Percentiles rank a stretch among this genome's conserved stretches.
These are phyloP conservation scores for Alternaria panax DNA, from an alignment of 2,329 filamentous ascomycete genomes.

Conservation along the genomic window DNA sequence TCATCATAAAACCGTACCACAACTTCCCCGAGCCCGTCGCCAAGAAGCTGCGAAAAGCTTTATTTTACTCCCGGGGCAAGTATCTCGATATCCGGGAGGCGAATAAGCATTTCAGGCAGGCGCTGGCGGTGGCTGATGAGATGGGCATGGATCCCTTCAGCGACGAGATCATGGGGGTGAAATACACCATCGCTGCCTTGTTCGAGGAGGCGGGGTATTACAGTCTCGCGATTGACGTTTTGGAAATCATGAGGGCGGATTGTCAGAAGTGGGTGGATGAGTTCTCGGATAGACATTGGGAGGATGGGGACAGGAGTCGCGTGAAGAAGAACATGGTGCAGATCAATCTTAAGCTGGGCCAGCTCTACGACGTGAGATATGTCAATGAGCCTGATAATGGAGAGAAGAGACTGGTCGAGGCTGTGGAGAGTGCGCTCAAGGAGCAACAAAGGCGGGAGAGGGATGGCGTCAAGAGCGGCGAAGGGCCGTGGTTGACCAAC, in stretches of 20 bases:
- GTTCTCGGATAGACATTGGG: conserved; percentile 51
- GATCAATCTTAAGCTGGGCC: conserved; percentile 82
- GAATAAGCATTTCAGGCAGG: conserved; percentile 82
- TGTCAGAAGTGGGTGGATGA: conserved; percentile 62
- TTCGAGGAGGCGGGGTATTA: conserved; percentile 78
- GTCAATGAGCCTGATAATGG: conserved; percentile 76
- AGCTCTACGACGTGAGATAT: conserved; percentile 79
- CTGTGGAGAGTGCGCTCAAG: conserved; percentile 78
- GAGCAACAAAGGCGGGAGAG: conserved; percentile 74
- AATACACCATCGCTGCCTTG: conserved; percentile 80
- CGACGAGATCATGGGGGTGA: conserved; percentile 88
- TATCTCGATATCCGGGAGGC: conserved; percentile 77
- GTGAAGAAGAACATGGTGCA: conserved; percentile 77
- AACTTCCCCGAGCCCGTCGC: conserved; percentile 74
- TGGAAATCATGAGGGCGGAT: conserved; percentile 78
- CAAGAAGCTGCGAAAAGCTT: conserved; percentile 78
- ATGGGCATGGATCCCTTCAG: conserved; percentile 85
- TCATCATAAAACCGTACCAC: conserved; percentile 59
- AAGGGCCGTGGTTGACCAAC: conserved; percentile 73
- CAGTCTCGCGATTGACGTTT: conserved; percentile 73
- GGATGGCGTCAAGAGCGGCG: conserved; percentile 73
- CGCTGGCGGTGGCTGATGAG: conserved; percentile 75
- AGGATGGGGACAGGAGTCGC: conserved; percentile 63
- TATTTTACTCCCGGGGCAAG: conserved; percentile 78
- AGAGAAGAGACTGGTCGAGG: conserved; percentile 78